Evolutionary conservation across 768 basidiomycete species (phyloP).

Genomic region (Tricholoma sp.): DNA sequence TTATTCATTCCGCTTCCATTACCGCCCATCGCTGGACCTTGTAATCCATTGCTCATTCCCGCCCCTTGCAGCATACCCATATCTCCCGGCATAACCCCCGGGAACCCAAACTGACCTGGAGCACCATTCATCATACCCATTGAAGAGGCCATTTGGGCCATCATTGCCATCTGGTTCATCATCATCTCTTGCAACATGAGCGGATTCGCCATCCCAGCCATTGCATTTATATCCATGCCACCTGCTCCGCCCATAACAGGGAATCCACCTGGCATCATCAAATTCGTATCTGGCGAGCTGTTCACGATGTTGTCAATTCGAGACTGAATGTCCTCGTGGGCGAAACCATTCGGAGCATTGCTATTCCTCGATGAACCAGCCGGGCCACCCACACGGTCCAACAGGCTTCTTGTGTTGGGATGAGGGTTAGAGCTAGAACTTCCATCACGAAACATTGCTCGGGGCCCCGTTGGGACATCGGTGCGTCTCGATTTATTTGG

Average conservation of each 20-base stretch:
- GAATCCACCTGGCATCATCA: constrained; percentile 48
- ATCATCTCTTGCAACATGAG: constrained; percentile 83
- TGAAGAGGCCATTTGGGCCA: constrained; percentile 86
- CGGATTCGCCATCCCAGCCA: constrained; percentile 59
- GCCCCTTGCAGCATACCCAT: constrained; percentile 44
- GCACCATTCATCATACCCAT: constrained; percentile 72
- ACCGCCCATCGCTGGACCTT: constrained; percentile 24
- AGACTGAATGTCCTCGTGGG: constrained; percentile 68
- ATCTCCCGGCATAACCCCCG: constrained; percentile 48
- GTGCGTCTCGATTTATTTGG: constrained; percentile 69
- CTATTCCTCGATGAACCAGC: constrained; percentile 31
- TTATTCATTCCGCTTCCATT: constrained; percentile 22
- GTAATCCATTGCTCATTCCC: constrained; percentile 34
- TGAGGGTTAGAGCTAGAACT: constrained; percentile 21
- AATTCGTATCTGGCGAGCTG: constrained; percentile 47
- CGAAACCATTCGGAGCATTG: constrained; percentile 31
- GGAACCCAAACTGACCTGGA: constrained; percentile 49
- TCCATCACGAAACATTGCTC: constrained; percentile 65
- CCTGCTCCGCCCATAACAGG: constrained; percentile 34
- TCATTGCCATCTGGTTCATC: constrained; percentile 88
- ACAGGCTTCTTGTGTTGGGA: constrained; percentile 53
- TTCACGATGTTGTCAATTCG: constrained; percentile 75
- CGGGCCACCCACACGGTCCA: constrained; percentile 76
- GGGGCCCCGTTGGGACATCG: constrained; percentile 79
- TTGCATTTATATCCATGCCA: constrained; percentile 61